phyloP scores from a whole-genome alignment of 495 filamentous ascomycete species.

The Penicillium robsamsonii region DNA sequence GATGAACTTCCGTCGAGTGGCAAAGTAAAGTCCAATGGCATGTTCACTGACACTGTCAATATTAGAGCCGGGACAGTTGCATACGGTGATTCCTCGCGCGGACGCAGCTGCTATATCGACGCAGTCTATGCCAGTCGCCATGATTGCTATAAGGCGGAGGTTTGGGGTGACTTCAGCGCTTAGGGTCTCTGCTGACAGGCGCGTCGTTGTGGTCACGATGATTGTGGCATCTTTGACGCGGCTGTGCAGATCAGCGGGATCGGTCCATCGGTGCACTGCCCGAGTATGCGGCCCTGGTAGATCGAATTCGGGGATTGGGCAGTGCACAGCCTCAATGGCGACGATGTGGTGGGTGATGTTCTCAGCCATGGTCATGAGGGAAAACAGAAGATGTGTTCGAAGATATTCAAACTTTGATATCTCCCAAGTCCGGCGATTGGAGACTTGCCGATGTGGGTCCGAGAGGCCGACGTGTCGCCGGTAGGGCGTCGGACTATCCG shows the following conservation, averaged over 20 bases:
- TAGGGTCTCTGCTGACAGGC: constrained; percentile 36
- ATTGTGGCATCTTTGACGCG: constrained; percentile 50
- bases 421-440: not conserved
- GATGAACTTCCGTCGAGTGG: constrained; percentile 43
- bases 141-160: constrained; percentile 47
- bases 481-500: not conserved
- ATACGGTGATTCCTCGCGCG: constrained; percentile 43
- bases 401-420: not conserved
- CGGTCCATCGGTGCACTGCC: constrained; percentile 34
- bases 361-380: not conserved
- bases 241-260: constrained; percentile 29
- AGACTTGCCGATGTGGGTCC: constrained; percentile 1
- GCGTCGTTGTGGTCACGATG: constrained; percentile 41
- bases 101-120: constrained; percentile 47
- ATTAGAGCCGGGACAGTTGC: constrained; percentile 50
- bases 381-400: not conserved
- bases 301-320: constrained; percentile 40
- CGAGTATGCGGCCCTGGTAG: constrained; percentile 36
- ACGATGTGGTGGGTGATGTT: constrained; percentile 38
- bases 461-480: not conserved
- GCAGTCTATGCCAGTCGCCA: constrained; percentile 52
- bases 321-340: constrained; percentile 46
- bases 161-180: constrained; percentile 24
- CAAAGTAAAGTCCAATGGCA: constrained; percentile 53
- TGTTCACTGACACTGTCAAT: constrained; percentile 54